Evolutionary conservation across 164 flowering plant species (phyloP).

Genomic region (Kalanchoe fedtschenkoi): DNA sequence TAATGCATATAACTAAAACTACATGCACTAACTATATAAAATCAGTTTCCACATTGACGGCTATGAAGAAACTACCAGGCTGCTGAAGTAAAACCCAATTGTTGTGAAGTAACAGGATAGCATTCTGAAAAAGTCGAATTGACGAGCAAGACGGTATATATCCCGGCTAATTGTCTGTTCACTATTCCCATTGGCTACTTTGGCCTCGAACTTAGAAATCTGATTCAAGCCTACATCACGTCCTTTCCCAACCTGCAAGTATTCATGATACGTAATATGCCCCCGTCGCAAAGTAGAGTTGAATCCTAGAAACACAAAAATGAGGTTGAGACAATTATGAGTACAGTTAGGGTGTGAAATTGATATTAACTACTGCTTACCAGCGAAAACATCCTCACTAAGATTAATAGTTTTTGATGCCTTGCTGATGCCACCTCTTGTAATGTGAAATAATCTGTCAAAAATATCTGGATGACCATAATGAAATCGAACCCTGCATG

Average conservation of each 20-base stretch:
- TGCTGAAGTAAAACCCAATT: constrained; percentile 78
- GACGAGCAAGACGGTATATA: constrained; percentile 72
- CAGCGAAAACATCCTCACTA: constrained; percentile 58
- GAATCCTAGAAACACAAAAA: constrained; percentile 39
- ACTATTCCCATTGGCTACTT: constrained; percentile 89
- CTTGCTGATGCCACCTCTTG: constrained; percentile 71
- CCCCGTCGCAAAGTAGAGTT: constrained; percentile 71
- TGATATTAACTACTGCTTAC: constrained; percentile 11
- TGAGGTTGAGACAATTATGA: neutral
- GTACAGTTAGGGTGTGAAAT: neutral
- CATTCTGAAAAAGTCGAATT: constrained; percentile 88
- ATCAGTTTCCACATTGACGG: neutral
- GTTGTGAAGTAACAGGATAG: constrained; percentile 93
- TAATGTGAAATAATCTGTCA: constrained; percentile 56
- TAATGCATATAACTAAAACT: neutral
- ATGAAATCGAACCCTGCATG: constrained; percentile 51
- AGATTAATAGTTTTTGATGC: constrained; percentile 60
- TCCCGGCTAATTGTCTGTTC: constrained; percentile 93
- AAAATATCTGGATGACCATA: constrained; percentile 71
- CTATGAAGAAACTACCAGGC: constrained; percentile 45
- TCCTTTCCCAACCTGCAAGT: constrained; percentile 94
- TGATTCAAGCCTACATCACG: constrained; percentile 92
- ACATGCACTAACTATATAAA: neutral
- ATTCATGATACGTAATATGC: constrained; percentile 72
- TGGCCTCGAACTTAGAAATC: constrained; percentile 91